Evolutionary conservation across 768 basidiomycete species (phyloP), one percentile per base, ranked within the genome.

Genomic region (Galerina marginata): DNA sequence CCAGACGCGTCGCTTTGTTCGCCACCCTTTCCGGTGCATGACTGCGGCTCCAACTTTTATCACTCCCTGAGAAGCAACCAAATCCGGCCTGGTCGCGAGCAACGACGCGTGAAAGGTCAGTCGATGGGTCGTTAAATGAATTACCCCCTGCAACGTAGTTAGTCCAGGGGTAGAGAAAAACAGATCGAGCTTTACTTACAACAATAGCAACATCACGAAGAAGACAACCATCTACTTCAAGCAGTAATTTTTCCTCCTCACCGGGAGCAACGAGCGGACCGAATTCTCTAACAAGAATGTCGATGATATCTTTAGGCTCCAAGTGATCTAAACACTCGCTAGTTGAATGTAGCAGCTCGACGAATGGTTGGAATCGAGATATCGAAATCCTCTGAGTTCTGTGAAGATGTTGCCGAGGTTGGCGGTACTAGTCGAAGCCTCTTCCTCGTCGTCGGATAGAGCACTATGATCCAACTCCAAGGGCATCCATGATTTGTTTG

Each of bases 41-140:
- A 80, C 73, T 3, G 81, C 83, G 2, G 84, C 71, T 1, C 86
- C 88, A 12, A 81, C 64, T 65, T 81, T 83, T 47, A 89, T 71
- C 15, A 83, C 59, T 40, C 79, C 72, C 20, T 74, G 70, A 6
- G 69, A 58, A 11, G 68, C 63, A 7, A 63, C 58, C 38, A 74
- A 58, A 45, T 72, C 77, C 5, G 78, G 74, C n/a, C 71, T 68
- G 25, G 77, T 76, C 0, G 83, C 76, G 14, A 86, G 78, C 16
- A 90, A 69, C 9, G 86, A 81, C 2, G 88, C 88, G 65, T 89
- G 87, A 69, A 90, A 90, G 0, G 85, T 74, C 16, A 89, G 61
- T 4, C 88, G 81, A 70, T 89, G 87, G 0, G 85, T 87, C 0
- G 88, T 90, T 16, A 89, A 69, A 68, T 89, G 87, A 15, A 88